Evolutionary conservation across 2,329 filamentous ascomycete species (phyloP), one percentile per base, ranked within the genome.

Genomic region (Fusarium fujikuroi): DNA sequence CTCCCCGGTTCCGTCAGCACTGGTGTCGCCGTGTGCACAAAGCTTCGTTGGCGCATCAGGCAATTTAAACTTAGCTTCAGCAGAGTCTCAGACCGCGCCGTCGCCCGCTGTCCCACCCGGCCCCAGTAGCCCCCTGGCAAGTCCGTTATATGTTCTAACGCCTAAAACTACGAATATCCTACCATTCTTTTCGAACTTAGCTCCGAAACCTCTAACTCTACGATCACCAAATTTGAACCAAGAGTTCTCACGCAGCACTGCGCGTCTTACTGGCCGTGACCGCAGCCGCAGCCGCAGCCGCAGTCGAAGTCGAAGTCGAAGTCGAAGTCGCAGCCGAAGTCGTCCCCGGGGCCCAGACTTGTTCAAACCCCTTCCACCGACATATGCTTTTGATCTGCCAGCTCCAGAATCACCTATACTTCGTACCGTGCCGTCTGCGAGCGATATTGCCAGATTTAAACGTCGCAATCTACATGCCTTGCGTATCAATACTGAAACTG

Each of bases 151-250:
- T 46, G 75, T 72, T 61, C 73, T 81, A 59, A 78, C 73, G 58
- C 78, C 79, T 34, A 80, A 78, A 66, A 72, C 75, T 43, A 65
- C 75, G 65, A 80, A 78, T 63, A 74, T 79, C 57, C 73, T 76
- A 43, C 61, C 30, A 60, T 68, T 60, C 53, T 60, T 75, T 61
- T 60, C 66, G 57, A 61, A 64, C 28, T 66, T 72, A 47, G 46
- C 68, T 58, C 65, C 66, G 23, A 66, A 63, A 66, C 63, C 59
- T 56, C 60, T 60, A 56, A 68, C 56, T 39, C 42, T 65, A 50
- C 68, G 56, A 39, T 70, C 60, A 40, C 63, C 73, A 39, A 44
- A 60, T 25, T n/a, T 61, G 10, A 70, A 44, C 43, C 60, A 66
- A 42, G 72, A 67, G 30, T 70, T 68, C 66, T 72, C 52, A 19